Evolutionary conservation across 129 eudicot species (phyloP).

Genomic region (carrot (Daucus carota)): DH1_v3.0 NC_030383.2:378001-378500

Average conservation of each 20-base stretch:
- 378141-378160: background rate
- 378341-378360: background rate
- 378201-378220: slow-evolving; percentile 86
- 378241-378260: slow-evolving; percentile 58
- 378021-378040: background rate
- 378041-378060: background rate
- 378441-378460: too few relatives aligned
- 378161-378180: background rate
- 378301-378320: too few relatives aligned
- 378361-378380: background rate
- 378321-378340: background rate
- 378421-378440: background rate
- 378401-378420: background rate
- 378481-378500: too few relatives aligned
- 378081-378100: background rate
- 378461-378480: too few relatives aligned
- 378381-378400: background rate
- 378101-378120: background rate
- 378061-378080: background rate
- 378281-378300: slow-evolving; percentile 29
- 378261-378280: slow-evolving; percentile 83
- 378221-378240: slow-evolving; percentile 48
- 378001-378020: background rate
- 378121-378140: background rate
- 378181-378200: slow-evolving; percentile 46